phyloP scores from a whole-genome alignment of 768 basidiomycete species.

The Lentinus brumalis region DNA sequence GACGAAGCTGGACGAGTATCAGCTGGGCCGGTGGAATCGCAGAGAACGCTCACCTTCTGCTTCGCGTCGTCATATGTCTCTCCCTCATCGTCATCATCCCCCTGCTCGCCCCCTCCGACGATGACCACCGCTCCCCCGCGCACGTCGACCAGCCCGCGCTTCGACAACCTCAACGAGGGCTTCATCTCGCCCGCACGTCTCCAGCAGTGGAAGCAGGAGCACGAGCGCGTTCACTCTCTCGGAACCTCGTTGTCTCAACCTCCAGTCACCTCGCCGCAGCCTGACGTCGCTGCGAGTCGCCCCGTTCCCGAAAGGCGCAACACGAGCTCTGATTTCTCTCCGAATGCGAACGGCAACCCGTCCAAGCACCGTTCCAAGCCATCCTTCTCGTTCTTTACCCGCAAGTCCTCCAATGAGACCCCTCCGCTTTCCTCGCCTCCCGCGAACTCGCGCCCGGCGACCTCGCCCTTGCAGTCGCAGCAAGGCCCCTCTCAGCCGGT shows the following conservation, averaged over 20 bases:
- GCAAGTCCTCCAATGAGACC: conserved; percentile 14
- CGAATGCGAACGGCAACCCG: neutral
- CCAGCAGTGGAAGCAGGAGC: conserved; percentile 33
- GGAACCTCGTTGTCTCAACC: conserved; percentile 19
- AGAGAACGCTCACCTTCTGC: conserved; percentile 9
- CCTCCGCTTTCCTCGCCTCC: neutral
- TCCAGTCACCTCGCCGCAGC: conserved; percentile 11
- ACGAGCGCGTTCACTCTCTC: conserved; percentile 28
- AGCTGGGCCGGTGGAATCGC: conserved; percentile 7
- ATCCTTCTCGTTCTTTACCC: conserved; percentile 21
- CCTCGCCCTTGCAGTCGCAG: neutral
- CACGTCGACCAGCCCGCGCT: conserved; percentile 32
- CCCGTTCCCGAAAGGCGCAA: conserved; percentile 6
- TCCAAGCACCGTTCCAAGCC: conserved; percentile 18
- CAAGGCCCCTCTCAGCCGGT: neutral
- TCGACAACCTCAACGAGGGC: conserved; percentile 39
- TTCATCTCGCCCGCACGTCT: conserved; percentile 40
- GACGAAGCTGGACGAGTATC: neutral
- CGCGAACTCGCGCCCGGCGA: neutral
- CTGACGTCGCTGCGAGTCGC: neutral
- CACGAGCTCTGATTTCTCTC: neutral
- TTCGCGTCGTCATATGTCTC: conserved; percentile 12
- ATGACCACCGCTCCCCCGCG: conserved; percentile 22
- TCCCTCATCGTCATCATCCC: conserved; percentile 6
- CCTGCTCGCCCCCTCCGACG: neutral